Evolutionary conservation across 106 monocot genomes (phyloP).

Genomic region (Iris macrosiphon): DNA sequence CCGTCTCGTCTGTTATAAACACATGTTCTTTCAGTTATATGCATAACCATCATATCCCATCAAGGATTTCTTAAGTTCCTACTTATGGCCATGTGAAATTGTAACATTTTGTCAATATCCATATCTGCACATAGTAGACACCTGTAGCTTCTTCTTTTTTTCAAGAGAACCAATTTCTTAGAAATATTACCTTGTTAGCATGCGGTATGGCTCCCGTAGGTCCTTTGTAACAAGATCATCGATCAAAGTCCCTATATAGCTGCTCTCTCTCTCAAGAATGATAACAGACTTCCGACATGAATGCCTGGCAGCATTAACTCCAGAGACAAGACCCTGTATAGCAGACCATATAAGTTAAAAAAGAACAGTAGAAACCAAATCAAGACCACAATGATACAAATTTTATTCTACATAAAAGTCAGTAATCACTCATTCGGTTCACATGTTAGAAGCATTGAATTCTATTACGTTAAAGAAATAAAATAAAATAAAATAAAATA

Average conservation of each 20-base stretch:
- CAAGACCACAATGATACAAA: background rate
- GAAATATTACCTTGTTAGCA: conserved; percentile 84
- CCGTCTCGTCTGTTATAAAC: too few species aligned
- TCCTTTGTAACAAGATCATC: conserved; percentile 99
- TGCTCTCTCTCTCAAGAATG: conserved; percentile 97
- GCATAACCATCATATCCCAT: too few species aligned
- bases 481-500: background rate
- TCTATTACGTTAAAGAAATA: background rate
- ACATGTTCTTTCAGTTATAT: too few species aligned
- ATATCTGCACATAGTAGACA: too few species aligned
- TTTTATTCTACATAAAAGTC: background rate
- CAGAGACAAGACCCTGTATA: conserved; percentile 74
- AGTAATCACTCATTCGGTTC: background rate
- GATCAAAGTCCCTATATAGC: conserved; percentile 92
- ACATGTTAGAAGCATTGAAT: background rate
- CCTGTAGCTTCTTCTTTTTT: background rate
- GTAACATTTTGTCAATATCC: too few species aligned
- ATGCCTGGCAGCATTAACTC: conserved; percentile 97
- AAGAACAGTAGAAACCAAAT: background rate
- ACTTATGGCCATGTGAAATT: too few species aligned
- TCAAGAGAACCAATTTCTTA: background rate
- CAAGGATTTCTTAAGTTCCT: too few species aligned
- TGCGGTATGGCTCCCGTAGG: conserved; percentile 93
- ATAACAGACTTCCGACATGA: conserved; percentile 72
- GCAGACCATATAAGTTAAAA: background rate